Base-by-base conservation (phyloP, 176 grass and related monocot species). In the Elymus sibiricus region DNA sequence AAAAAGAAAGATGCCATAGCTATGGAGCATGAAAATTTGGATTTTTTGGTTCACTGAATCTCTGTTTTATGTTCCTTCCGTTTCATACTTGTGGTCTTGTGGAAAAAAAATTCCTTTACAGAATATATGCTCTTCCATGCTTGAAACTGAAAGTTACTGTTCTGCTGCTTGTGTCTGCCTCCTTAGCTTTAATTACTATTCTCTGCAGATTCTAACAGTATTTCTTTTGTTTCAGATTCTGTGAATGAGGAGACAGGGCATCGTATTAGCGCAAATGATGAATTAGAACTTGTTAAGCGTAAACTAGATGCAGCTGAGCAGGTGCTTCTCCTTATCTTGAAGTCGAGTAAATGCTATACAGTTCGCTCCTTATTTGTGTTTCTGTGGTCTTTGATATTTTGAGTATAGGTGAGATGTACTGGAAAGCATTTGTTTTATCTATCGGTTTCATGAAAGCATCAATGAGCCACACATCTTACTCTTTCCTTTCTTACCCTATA, bases 221-320 rank as follows among this genome's bases (percentile, higher is more conserved):
- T 19, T 14, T 49, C 22, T 34, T 55, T 19, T 61, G 60, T 66
- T 83, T 72, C 88, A 98, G 95, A 98, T 26, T 79, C 83, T 87
- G 65, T 40, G 70, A 62, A 90, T 87, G 64, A 22, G 25, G 88
- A 84, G 66, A 87, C 93, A 22, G 76, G 78, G 65, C 19, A 89
- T 76, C 87, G 84, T 87, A 87, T 77, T 2, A 35, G 77, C 35
- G 84, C 79, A 24, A 93, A 95, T 51, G 51, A 24, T 79, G 89
- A 98, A 83, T 77, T 98, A 77, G 86, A 73, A 63, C 24, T 44
- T 67, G 76, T 76, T 49, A 88, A 92, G 86, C 89, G 89, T 42
- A 92, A 90, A 76, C 56, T 98, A 74, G 87, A 69, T 62, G 62
- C 70, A 35, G 81, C 91, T 66, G 74, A 98, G 77, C 83, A 93